These are phyloP conservation scores for Fusarium sacchari DNA, from an alignment of 2,329 filamentous ascomycete species.

Conservation along the genomic window DNA sequence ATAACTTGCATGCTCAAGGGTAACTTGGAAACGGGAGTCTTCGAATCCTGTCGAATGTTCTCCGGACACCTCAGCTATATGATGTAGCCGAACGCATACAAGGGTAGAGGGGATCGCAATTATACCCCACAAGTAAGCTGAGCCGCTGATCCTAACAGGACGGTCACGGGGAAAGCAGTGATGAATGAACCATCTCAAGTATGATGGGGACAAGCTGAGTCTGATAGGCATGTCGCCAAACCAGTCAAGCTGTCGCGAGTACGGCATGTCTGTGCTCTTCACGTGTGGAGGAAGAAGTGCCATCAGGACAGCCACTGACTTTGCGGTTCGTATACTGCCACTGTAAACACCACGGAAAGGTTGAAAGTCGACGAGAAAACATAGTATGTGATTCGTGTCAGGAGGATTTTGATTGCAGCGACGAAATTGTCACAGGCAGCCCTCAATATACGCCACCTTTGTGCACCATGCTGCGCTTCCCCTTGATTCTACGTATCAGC, in stretches of 20 bases:
- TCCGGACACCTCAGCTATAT: background rate
- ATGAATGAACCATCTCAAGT: background rate
- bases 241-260: background rate
- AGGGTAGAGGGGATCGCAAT: background rate
- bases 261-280: background rate
- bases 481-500: background rate
- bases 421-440: background rate
- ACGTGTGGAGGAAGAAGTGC: background rate
- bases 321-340: background rate
- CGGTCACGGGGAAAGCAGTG: background rate
- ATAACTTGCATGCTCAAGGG: background rate
- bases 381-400: background rate
- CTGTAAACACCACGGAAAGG: background rate
- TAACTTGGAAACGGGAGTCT: background rate
- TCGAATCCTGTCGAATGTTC: conserved; percentile 3
- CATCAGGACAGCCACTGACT: background rate
- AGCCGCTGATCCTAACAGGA: background rate
- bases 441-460: background rate
- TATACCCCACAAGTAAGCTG: background rate
- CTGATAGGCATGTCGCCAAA: background rate
- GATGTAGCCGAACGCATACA: background rate
- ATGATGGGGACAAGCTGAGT: background rate
- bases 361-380: background rate
- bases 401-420: background rate
- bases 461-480: background rate